These are phyloP conservation scores for Aureobasidium sp. DNA, from an alignment of 2,329 filamentous ascomycete species.

Conservation along the genomic window DNA sequence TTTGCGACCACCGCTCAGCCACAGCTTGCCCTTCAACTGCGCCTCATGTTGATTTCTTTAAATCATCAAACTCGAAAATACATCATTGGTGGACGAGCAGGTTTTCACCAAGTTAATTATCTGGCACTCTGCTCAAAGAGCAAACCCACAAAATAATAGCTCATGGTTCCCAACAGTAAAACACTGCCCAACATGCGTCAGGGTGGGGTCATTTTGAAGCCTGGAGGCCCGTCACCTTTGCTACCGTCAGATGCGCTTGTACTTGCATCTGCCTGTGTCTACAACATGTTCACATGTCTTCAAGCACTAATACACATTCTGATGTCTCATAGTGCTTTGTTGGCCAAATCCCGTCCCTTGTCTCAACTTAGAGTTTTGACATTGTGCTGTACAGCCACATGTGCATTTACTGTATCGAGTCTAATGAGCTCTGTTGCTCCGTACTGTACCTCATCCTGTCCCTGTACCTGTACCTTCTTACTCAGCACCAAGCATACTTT, in stretches of 20 bases:
- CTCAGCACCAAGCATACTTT: slow-evolving; percentile 68
- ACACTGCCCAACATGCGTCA: no score
- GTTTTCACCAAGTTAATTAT: no score
- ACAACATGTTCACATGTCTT: neutral
- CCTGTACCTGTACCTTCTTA: neutral
- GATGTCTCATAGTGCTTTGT: neutral
- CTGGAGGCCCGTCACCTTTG: no score
- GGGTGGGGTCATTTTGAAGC: no score
- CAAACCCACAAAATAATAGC: no score
- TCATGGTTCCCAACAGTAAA: no score
- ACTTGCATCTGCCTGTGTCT: neutral
- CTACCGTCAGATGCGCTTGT: neutral
- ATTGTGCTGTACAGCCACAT: neutral
- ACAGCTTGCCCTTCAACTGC: neutral
- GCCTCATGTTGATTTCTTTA: neutral
- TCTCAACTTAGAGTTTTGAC: neutral
- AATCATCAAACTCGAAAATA: neutral
- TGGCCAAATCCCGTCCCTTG: neutral
- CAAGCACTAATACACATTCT: neutral
- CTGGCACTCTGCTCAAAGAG: no score
- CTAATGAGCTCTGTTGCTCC: neutral
- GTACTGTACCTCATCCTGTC: no score
- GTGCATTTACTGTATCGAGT: neutral
- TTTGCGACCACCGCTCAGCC: neutral
- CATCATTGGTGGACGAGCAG: neutral